Conservation (phyloP, 78 protist genomes). For the Dictyostelium discoideum region dicty_2.7 NC_007091.3:101501-102000, state of each 20-base stretch:
- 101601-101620: conserved; percentile 8
- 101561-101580: conserved; percentile 51
- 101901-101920: background rate
- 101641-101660: conserved; percentile 26
- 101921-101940: too few relatives aligned
- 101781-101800: background rate
- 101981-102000: conserved; percentile 58
- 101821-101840: conserved; percentile 26
- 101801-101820: conserved; percentile 38
- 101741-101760: conserved; percentile 21
- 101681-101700: background rate
- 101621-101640: background rate
- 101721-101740: background rate
- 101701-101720: conserved; percentile 30
- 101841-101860: conserved; percentile 21
- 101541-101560: conserved; percentile 56
- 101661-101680: conserved; percentile 38
- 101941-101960: too few relatives aligned
- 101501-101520: conserved; percentile 15
- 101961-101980: background rate
- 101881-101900: background rate
- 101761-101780: background rate
- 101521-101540: conserved; percentile 45
- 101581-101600: conserved; percentile 4
- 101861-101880: conserved; percentile 39